Evolutionary conservation across 257 asterid genomes (phyloP).

Genomic region (Rubia yunnanensis): DNA sequence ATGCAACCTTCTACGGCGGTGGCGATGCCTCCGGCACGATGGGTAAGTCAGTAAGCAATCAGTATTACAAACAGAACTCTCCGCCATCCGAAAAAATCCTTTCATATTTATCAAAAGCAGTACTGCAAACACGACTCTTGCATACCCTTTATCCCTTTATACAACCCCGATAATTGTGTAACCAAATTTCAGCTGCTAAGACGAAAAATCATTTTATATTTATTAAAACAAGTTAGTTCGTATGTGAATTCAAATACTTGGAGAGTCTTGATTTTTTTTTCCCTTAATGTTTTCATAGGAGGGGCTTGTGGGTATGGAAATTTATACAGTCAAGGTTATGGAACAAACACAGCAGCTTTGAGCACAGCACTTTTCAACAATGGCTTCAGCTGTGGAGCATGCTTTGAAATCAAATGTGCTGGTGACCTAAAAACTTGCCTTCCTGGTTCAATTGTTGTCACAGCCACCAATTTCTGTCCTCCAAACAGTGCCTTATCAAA

Average conservation of each 20-base stretch:
- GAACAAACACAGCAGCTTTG: constrained; percentile 29
- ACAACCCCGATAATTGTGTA: no score
- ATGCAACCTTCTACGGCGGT: constrained; percentile 64
- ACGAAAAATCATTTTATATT: no score
- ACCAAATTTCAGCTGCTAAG: no score
- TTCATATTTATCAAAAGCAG: no score
- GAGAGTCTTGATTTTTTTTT: not conserved
- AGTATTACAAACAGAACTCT: not conserved
- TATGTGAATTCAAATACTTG: no score
- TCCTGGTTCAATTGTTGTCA: constrained; percentile 18
- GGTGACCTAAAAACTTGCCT: constrained; percentile 17
- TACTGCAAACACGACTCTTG: not conserved
- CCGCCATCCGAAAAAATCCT: no score
- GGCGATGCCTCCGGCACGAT: constrained; percentile 62
- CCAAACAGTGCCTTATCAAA: constrained; percentile 21
- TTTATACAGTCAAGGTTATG: constrained; percentile 24
- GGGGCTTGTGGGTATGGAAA: constrained; percentile 33
- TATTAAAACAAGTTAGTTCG: no score
- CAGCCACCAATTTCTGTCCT: constrained; percentile 30
- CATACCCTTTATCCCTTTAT: no score
- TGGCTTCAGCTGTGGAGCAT: constrained; percentile 28
- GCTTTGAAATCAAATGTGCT: constrained; percentile 21
- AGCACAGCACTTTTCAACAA: constrained; percentile 25
- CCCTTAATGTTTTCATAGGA: constrained; percentile 11
- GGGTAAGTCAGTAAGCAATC: constrained; percentile 24